phyloP scores from a whole-genome alignment of 2,329 filamentous ascomycete genomes.

The Aspergillus terreus region DNA sequence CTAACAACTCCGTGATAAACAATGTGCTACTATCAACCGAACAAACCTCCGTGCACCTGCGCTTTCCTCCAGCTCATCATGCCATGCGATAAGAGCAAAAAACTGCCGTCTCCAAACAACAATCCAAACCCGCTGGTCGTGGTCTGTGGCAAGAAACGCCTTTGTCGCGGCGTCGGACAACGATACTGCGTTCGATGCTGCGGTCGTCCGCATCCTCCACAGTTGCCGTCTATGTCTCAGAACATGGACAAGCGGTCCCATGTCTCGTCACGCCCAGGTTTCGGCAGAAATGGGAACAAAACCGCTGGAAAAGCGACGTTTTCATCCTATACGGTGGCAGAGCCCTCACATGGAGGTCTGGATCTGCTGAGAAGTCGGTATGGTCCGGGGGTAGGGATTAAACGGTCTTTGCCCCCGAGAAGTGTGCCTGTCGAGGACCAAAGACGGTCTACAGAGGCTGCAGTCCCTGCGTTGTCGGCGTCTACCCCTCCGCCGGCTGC shows the following conservation, averaged over 20 bases:
- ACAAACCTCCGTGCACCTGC: constrained; percentile 17
- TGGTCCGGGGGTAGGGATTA: not conserved
- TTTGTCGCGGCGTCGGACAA: constrained; percentile 1
- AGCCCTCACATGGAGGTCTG: not conserved
- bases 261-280: too few species aligned
- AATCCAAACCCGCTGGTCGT: constrained; percentile 13
- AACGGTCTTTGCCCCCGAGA: not conserved
- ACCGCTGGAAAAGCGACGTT: too few species aligned
- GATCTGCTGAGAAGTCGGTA: not conserved
- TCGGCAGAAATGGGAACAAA: too few species aligned
- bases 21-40: constrained; percentile 18
- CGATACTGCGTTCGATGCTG: constrained; percentile 4
- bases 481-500: not conserved
- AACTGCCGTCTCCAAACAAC: constrained; percentile 5
- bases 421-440: not conserved
- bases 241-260: too few species aligned
- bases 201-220: not conserved
- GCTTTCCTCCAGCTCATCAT: constrained; percentile 17
- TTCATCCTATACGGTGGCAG: too few species aligned
- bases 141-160: constrained; percentile 3
- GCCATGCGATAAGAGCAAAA: constrained; percentile 12
- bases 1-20: not conserved
- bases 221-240: not conserved
- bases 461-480: not conserved
- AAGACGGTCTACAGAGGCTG: not conserved